These are phyloP conservation scores for Trichophyton simii DNA, from an alignment of 2,329 filamentous ascomycete species.

Conservation along the genomic window DNA sequence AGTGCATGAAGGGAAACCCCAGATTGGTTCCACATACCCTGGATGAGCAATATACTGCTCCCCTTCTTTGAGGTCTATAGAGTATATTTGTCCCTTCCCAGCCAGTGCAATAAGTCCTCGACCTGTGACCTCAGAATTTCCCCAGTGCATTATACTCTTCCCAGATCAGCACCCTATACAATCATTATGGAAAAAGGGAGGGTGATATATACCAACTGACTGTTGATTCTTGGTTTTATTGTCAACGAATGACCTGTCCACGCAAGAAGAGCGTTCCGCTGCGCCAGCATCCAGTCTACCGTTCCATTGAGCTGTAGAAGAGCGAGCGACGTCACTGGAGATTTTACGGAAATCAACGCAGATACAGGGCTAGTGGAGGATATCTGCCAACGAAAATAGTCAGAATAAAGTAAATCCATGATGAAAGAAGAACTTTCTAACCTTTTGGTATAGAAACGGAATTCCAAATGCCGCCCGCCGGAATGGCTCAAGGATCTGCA, in stretches of 20 bases:
- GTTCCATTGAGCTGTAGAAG: slow-evolving; percentile 85
- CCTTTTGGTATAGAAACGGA: slow-evolving; percentile 83
- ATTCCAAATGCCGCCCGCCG: slow-evolving; percentile 68
- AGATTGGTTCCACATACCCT: slow-evolving; percentile 30
- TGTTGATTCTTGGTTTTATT: slow-evolving; percentile 63
- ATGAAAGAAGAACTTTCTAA: slow-evolving; percentile 14
- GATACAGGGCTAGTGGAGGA: slow-evolving; percentile 79
- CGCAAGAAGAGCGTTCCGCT: slow-evolving; percentile 77
- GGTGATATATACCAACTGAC: slow-evolving; percentile 43
- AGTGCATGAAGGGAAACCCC: background rate
- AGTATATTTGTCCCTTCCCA: slow-evolving; percentile 80
- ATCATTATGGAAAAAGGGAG: background rate
- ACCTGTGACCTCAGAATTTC: slow-evolving; percentile 76
- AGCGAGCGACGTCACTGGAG: slow-evolving; percentile 72
- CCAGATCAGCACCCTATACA: slow-evolving; percentile 25
- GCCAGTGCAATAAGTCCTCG: slow-evolving; percentile 74
- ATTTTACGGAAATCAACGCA: slow-evolving; percentile 77
- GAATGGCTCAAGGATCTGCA: slow-evolving; percentile 76
- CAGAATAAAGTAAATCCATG: background rate
- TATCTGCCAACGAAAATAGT: slow-evolving; percentile 39
- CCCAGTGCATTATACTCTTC: slow-evolving; percentile 71
- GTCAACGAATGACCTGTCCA: slow-evolving; percentile 86
- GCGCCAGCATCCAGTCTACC: slow-evolving; percentile 86
- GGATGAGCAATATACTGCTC: slow-evolving; percentile 90
- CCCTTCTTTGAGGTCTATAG: slow-evolving; percentile 63